These are phyloP conservation scores for Ascochyta lentis DNA, from an alignment of 2,329 filamentous ascomycete species.

Conservation along the genomic window DNA sequence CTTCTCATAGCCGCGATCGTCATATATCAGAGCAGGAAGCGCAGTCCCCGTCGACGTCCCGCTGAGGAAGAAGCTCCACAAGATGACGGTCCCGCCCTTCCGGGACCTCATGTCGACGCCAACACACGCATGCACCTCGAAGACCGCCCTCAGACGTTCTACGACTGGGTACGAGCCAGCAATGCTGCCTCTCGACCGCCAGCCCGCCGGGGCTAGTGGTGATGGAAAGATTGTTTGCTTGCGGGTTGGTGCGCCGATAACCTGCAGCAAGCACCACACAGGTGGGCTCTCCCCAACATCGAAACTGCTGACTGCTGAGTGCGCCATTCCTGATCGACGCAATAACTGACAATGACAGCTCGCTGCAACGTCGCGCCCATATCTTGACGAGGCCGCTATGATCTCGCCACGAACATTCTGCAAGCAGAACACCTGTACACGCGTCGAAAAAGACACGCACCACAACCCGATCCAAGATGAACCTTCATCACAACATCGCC, in stretches of 20 bases:
- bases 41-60: background rate
- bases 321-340: background rate
- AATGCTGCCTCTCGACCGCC: background rate
- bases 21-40: background rate
- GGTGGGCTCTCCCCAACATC: background rate
- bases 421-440: background rate
- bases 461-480: background rate
- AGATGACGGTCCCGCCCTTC: background rate
- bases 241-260: background rate
- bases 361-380: background rate
- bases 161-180: conserved; percentile 1
- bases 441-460: background rate
- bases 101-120: conserved; percentile 1
- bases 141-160: background rate
- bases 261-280: conserved; percentile 5
- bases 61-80: conserved; percentile 1
- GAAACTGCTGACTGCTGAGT: background rate
- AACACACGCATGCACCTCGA: background rate
- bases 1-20: background rate
- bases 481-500: background rate
- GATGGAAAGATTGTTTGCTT: conserved; percentile 2
- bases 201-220: background rate
- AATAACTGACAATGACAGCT: background rate
- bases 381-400: background rate
- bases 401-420: background rate